phyloP scores from a whole-genome alignment of 2,329 filamentous ascomycete species.

The Xylariaceae sp. region DNA sequence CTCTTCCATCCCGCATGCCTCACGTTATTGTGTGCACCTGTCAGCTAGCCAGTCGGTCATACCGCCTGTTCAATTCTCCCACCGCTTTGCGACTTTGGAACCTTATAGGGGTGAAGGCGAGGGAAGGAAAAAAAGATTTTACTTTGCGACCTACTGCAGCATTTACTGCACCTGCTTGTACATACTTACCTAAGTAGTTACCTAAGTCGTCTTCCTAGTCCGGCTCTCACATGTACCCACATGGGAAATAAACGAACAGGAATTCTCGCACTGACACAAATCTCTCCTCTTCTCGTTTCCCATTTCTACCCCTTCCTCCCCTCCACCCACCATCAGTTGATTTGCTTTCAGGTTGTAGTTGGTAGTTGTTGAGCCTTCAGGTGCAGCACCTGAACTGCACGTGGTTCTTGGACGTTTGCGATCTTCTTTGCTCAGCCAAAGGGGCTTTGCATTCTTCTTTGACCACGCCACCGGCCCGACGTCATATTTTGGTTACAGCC shows the following conservation, averaged over 20 bases:
- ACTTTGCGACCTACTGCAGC: too few relatives aligned
- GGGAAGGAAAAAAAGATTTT: background rate
- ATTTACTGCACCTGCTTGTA: too few relatives aligned
- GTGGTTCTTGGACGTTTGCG: slow-evolving; percentile 4
- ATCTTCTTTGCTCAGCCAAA: slow-evolving; percentile 1
- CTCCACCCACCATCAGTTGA: slow-evolving; percentile 1
- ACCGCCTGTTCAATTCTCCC: slow-evolving; percentile 18
- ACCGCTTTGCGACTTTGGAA: slow-evolving; percentile 21
- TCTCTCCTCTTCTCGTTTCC: slow-evolving; percentile 13
- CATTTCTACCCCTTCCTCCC: slow-evolving; percentile 25
- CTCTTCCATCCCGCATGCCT: background rate
- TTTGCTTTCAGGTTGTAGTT: slow-evolving; percentile 10
- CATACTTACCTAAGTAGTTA: too few relatives aligned
- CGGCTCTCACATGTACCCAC: slow-evolving; percentile 9
- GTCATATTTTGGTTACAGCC: slow-evolving; percentile 31
- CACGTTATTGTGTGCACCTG: background rate
- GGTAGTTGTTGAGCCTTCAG: slow-evolving; percentile 9
- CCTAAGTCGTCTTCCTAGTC: too few relatives aligned
- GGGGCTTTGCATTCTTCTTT: slow-evolving; percentile 11
- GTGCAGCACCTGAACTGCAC: slow-evolving; percentile 6
- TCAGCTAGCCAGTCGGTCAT: slow-evolving; percentile 17
- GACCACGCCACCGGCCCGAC: slow-evolving; percentile 17
- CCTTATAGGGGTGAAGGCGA: background rate
- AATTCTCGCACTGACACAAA: slow-evolving; percentile 5
- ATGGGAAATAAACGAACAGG: slow-evolving; percentile 20